Base-by-base conservation (phyloP, 192 early-diverging fungal species). In the Backusella psychrophila region DNA sequence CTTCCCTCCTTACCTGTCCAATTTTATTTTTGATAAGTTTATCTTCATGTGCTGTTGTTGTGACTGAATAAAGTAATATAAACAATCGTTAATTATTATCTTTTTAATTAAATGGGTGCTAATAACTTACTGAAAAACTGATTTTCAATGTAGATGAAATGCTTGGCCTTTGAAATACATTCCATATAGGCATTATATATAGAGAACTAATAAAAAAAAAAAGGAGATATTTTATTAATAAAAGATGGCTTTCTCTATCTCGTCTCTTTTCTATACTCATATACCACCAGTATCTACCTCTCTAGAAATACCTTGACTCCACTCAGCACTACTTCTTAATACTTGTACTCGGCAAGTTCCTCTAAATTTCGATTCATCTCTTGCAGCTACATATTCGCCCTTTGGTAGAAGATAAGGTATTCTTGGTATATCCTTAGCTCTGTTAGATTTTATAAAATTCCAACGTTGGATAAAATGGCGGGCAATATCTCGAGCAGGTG, bases 111-210 rank as follows among this genome's bases (percentile, higher is more conserved):
- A 44, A 44, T 44, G 0, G 0, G 5, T 5, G 12, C 31, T 29
- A 35, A 38, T 39, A 42, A n/a, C 82, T 81, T 85, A 90, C 89
- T 91, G 78, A 97, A 97, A 82, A 97, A 97, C 80, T 97, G 96
- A 79, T 97, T 96, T 79, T 97, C 96, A 71, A 97, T 96, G 81
- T 97, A 97, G n/a, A 97, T 87, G 83, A 94, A 96, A 76, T 97
- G 95, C 76, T 94, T 86, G 19, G 96, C 91, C 36, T 88, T 79
- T 26, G 76, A 77, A 81, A 97, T 97, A 67, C 87, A 85, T 52
- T 90, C 84, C 79, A 92, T 79, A 77, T 97, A 97, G 8, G 96
- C 96, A 35, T 88, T 93, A 69, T 92, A 89, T 66, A 97, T 96
- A 15, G 92, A 94, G 76, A 83, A 84, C 83, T 94, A 82, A 34